These are phyloP conservation scores for Licmophora abbreviata DNA, from an alignment of 108 stramenopile genomes.

Conservation along the genomic window DNA sequence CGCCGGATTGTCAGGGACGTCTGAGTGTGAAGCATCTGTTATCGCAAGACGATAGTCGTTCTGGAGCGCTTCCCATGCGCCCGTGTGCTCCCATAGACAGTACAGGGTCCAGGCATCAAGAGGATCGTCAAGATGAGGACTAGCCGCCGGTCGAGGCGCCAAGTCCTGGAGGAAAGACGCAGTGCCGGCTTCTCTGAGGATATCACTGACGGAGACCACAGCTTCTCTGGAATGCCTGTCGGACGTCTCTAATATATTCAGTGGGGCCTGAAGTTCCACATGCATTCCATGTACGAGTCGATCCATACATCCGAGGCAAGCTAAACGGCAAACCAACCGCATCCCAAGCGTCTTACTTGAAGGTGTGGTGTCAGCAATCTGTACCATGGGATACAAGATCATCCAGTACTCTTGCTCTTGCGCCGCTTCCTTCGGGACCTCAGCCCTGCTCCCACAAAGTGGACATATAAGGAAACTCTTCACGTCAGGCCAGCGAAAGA, in stretches of 20 bases:
- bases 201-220: slow-evolving; percentile 27
- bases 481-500: slow-evolving; percentile 59
- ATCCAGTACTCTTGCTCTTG: slow-evolving; percentile 47
- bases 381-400: slow-evolving; percentile 49
- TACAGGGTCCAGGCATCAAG: slow-evolving; percentile 58
- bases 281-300: slow-evolving; percentile 24
- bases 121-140: slow-evolving; percentile 33
- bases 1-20: slow-evolving; percentile 14
- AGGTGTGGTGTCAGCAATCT: slow-evolving; percentile 26
- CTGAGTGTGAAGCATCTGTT: slow-evolving; percentile 31
- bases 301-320: slow-evolving; percentile 59
- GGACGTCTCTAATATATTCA: neutral
- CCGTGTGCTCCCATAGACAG: slow-evolving; percentile 51
- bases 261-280: slow-evolving; percentile 11
- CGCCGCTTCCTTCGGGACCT: slow-evolving; percentile 29
- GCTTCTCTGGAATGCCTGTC: slow-evolving; percentile 3
- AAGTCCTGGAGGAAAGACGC: slow-evolving; percentile 46
- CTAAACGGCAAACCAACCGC: slow-evolving; percentile 44
- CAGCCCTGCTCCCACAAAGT: slow-evolving; percentile 31
- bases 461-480: slow-evolving; percentile 39
- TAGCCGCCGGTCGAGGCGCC: slow-evolving; percentile 35
- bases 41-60: slow-evolving; percentile 44
- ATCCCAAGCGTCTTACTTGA: slow-evolving; percentile 45
- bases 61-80: slow-evolving; percentile 56
- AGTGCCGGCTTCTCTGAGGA: slow-evolving; percentile 38